Evolutionary conservation across 1,139 yeast genomes (phyloP).

Genomic region (Candida pseudoviswanathii): DNA sequence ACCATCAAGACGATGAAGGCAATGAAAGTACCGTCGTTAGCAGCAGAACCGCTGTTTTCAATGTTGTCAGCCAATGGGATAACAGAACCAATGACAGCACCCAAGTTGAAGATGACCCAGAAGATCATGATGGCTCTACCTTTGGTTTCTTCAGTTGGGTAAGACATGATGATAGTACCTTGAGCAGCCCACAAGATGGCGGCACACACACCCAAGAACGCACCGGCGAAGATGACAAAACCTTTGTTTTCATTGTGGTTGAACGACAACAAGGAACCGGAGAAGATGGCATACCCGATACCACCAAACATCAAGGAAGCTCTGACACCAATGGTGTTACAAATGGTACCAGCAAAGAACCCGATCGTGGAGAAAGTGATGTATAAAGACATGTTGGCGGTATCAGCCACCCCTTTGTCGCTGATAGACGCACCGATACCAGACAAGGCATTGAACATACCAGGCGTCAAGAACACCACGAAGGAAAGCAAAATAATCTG

Average conservation of each 20-base stretch:
- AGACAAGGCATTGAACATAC: conserved; percentile 58
- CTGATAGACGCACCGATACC: conserved; percentile 56
- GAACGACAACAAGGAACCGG: conserved; percentile 53
- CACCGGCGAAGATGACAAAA: conserved; percentile 61
- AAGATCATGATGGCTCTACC: conserved; percentile 58
- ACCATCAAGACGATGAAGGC: conserved; percentile 60
- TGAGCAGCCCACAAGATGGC: conserved; percentile 63
- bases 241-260: conserved; percentile 51
- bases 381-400: conserved; percentile 57
- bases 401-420: conserved; percentile 45
- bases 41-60: conserved; percentile 37
- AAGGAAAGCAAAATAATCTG: conserved; percentile 52
- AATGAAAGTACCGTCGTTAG: conserved; percentile 56
- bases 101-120: conserved; percentile 66
- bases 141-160: conserved; percentile 57
- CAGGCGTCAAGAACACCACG: conserved; percentile 56
- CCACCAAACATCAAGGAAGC: conserved; percentile 55
- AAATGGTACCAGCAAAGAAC: conserved; percentile 61
- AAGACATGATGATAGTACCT: conserved; percentile 58
- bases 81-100: conserved; percentile 60
- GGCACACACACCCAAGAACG: conserved; percentile 61
- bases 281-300: conserved; percentile 56
- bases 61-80: conserved; percentile 58
- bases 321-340: conserved; percentile 54
- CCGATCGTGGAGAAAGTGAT: conserved; percentile 60